These are phyloP conservation scores for Globisporangium mamillatum DNA, from an alignment of 352 stramenopile genomes.

Conservation along the genomic window DNA sequence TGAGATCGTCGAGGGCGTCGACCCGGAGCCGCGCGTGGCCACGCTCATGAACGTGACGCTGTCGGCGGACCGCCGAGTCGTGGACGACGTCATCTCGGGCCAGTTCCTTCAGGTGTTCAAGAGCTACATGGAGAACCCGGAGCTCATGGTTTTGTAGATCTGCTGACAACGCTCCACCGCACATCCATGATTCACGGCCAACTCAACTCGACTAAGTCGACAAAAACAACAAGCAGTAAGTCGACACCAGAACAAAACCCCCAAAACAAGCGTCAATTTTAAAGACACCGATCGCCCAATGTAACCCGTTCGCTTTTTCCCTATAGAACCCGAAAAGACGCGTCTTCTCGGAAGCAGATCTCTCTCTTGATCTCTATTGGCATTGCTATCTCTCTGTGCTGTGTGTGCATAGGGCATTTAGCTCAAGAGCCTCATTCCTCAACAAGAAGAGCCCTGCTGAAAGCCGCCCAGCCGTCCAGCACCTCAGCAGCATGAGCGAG, in stretches of 20 bases:
- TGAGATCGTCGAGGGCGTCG: constrained; percentile 37
- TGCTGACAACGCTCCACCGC: not conserved
- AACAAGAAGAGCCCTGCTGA: not conserved
- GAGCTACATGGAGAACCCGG: constrained; percentile 95
- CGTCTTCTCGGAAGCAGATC: not conserved
- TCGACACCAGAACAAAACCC: constrained; percentile 2
- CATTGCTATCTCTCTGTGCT: too few relatives aligned
- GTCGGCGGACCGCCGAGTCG: constrained; percentile 95
- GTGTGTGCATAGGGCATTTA: not conserved
- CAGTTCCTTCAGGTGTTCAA: constrained; percentile 97
- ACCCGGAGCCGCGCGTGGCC: constrained; percentile 83
- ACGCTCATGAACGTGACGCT: constrained; percentile 96
- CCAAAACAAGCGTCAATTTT: not conserved
- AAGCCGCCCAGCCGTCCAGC: not conserved
- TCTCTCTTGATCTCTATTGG: too few relatives aligned
- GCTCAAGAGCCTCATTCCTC: not conserved
- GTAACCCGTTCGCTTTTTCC: too few relatives aligned
- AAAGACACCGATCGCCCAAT: not conserved
- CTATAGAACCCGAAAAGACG: constrained; percentile 11
- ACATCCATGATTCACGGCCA: too few relatives aligned
- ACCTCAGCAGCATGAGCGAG: constrained; percentile 72
- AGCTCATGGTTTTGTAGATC: constrained; percentile 78
- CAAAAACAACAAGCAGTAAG: not conserved
- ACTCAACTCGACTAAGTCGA: too few relatives aligned
- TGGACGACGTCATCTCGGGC: constrained; percentile 95